Evolutionary conservation across 1,284 basidiomycete species (phyloP).

Genomic region (Apiotrichum laibachii): DNA sequence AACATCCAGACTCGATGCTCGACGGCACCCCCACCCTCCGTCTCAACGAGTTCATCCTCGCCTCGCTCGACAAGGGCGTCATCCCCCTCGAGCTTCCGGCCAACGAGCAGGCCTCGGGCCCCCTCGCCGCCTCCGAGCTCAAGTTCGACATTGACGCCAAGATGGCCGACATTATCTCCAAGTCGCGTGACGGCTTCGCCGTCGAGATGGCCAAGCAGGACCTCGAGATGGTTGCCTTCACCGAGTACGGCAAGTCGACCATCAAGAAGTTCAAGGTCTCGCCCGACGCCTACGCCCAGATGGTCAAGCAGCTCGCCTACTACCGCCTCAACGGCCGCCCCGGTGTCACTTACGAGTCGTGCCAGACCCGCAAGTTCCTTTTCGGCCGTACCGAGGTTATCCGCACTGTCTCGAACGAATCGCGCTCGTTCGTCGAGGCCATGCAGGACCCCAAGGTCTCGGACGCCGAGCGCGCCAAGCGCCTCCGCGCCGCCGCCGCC

Average conservation of each 20-base stretch:
- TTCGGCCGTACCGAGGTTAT: slow-evolving; percentile 93
- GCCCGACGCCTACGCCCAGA: slow-evolving; percentile 92
- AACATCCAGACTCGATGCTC: slow-evolving; percentile 48
- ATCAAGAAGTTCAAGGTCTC: slow-evolving; percentile 88
- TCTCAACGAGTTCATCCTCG: slow-evolving; percentile 90
- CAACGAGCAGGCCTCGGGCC: slow-evolving; percentile 50
- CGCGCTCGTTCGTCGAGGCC: slow-evolving; percentile 78
- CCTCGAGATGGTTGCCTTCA: slow-evolving; percentile 81
- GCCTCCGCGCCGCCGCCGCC: slow-evolving; percentile 74
- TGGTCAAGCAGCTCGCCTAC: slow-evolving; percentile 94
- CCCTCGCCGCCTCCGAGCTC: slow-evolving; percentile 62
- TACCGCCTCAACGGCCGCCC: slow-evolving; percentile 78
- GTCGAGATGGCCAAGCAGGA: slow-evolving; percentile 76
- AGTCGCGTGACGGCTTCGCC: slow-evolving; percentile 68
- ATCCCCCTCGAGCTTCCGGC: slow-evolving; percentile 61
- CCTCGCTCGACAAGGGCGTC: slow-evolving; percentile 72
- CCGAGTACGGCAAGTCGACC: slow-evolving; percentile 82
- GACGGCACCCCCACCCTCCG: slow-evolving; percentile 94
- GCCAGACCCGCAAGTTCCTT: slow-evolving; percentile 91
- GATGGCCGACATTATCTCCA: slow-evolving; percentile 51
- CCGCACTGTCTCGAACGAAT: slow-evolving; percentile 76
- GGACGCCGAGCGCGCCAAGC: slow-evolving; percentile 63
- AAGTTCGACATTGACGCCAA: slow-evolving; percentile 66
- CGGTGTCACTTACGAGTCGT: slow-evolving; percentile 87
- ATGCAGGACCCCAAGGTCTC: slow-evolving; percentile 66